These are phyloP conservation scores for Elaphomyces granulatus DNA, from an alignment of 495 filamentous ascomycete species.

Conservation along the genomic window DNA sequence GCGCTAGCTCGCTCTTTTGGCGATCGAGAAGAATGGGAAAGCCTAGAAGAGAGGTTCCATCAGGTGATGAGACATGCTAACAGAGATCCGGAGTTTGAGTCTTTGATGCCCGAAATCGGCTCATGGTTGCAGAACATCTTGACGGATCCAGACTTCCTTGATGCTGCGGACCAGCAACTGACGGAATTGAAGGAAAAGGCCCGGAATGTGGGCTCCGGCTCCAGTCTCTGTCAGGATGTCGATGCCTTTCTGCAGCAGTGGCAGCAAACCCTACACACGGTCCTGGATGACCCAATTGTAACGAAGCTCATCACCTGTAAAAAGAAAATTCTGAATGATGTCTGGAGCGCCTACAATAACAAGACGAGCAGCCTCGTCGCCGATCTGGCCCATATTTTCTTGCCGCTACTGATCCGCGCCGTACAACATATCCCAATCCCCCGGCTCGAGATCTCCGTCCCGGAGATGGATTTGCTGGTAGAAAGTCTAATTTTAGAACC, in stretches of 20 bases:
- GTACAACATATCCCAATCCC: constrained; percentile 83
- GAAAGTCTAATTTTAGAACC: constrained; percentile 89
- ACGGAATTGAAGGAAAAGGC: constrained; percentile 55
- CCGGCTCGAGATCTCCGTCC: constrained; percentile 68
- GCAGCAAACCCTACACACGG: constrained; percentile 48
- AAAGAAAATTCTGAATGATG: constrained; percentile 46
- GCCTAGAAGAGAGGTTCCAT: constrained; percentile 49
- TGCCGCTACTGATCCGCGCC: constrained; percentile 59
- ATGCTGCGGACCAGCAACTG: constrained; percentile 54
- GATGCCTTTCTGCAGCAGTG: constrained; percentile 57
- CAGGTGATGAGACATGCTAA: constrained; percentile 58
- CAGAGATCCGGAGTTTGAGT: constrained; percentile 72
- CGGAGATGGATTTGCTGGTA: constrained; percentile 68
- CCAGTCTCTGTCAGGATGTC: constrained; percentile 54
- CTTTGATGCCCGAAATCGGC: constrained; percentile 54
- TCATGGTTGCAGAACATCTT: constrained; percentile 64
- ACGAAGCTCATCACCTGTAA: constrained; percentile 50
- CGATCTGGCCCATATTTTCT: constrained; percentile 61
- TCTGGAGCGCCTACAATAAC: constrained; percentile 43
- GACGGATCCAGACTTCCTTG: constrained; percentile 75
- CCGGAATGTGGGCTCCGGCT: constrained; percentile 45
- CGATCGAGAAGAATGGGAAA: constrained; percentile 56
- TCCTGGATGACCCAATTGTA: constrained; percentile 55
- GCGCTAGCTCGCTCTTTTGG: constrained; percentile 64
- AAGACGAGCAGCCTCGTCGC: constrained; percentile 54